Conservation (phyloP, 73 alveolate species). For the Symbiodinium natans region DNA sequence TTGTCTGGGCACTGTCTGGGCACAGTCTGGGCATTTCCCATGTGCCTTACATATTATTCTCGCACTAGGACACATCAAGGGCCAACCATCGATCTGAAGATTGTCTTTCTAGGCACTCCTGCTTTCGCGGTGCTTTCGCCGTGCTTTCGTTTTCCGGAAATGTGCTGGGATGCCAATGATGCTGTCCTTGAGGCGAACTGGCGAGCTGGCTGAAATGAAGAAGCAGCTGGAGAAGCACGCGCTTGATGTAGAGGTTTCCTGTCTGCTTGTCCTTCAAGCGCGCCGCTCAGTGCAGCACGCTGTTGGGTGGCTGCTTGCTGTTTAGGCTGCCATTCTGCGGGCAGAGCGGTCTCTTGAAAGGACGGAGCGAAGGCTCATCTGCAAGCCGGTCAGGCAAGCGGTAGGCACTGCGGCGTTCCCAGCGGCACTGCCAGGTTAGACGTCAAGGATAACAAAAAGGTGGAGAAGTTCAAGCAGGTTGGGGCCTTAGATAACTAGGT, state of each 20-base stretch:
- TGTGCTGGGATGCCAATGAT: no score
- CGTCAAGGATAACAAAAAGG: slow-evolving; percentile 69
- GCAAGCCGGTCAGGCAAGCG: neutral
- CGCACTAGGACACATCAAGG: slow-evolving; percentile 51
- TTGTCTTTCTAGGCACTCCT: slow-evolving; percentile 63
- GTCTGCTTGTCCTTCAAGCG: neutral
- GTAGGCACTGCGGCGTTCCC: neutral
- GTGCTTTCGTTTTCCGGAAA: no score
- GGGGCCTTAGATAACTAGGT: neutral
- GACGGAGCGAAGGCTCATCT: slow-evolving; percentile 56
- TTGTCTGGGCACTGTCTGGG: no score
- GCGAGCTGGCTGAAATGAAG: slow-evolving; percentile 76
- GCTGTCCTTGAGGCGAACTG: slow-evolving; percentile 79
- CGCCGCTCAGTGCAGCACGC: no score
- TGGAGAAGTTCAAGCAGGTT: slow-evolving; percentile 72
- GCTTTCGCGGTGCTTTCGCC: no score
- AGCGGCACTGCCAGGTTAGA: slow-evolving; percentile 31
- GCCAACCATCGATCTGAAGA: slow-evolving; percentile 79
- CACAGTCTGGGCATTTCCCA: neutral
- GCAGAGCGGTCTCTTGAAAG: slow-evolving; percentile 81
- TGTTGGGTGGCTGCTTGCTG: neutral
- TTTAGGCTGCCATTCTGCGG: slow-evolving; percentile 69
- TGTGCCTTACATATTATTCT: neutral
- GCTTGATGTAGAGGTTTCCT: slow-evolving; percentile 54
- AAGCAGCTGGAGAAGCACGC: slow-evolving; percentile 91